These are phyloP conservation scores for Tilletia horrida DNA, from an alignment of 1,284 basidiomycete genomes.

Conservation along the genomic window DNA sequence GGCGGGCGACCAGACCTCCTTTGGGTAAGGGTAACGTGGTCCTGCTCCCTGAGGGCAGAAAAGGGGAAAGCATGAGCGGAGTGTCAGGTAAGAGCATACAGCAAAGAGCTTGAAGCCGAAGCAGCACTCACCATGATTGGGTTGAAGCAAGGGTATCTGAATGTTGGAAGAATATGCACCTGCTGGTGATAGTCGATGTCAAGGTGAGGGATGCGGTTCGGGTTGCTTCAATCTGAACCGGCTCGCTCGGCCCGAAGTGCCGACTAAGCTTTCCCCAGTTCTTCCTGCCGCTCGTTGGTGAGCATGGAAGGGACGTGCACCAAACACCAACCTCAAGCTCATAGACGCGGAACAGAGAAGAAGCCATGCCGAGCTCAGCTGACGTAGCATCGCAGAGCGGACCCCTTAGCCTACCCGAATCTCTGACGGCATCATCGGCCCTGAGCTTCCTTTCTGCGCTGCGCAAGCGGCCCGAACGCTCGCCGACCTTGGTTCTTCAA, in stretches of 20 bases:
- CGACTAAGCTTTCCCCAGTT: no score
- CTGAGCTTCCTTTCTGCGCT: constrained; percentile 10
- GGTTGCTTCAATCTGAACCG: no score
- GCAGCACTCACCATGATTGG: constrained; percentile 11
- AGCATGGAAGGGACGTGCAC: neutral
- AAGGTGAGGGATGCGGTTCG: neutral
- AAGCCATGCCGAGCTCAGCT: neutral
- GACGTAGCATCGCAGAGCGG: neutral
- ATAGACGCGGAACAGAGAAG: neutral
- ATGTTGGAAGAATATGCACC: neutral
- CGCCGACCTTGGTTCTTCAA: constrained; percentile 70
- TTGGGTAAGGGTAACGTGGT: constrained; percentile 61
- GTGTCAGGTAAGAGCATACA: neutral
- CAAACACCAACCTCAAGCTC: neutral
- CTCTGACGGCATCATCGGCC: neutral
- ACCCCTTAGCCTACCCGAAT: neutral
- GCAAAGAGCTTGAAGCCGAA: neutral
- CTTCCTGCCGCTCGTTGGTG: no score
- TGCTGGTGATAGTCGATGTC: neutral
- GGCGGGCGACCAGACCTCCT: constrained; percentile 62
- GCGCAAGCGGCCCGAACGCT: constrained; percentile 55
- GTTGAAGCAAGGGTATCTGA: no score
- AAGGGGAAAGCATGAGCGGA: neutral
- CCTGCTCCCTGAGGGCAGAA: constrained; percentile 49
- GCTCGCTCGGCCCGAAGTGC: no score